Base-by-base conservation (phyloP, 371 early-diverging fungal species). In the Dinochytrium kinnereticum region DNA sequence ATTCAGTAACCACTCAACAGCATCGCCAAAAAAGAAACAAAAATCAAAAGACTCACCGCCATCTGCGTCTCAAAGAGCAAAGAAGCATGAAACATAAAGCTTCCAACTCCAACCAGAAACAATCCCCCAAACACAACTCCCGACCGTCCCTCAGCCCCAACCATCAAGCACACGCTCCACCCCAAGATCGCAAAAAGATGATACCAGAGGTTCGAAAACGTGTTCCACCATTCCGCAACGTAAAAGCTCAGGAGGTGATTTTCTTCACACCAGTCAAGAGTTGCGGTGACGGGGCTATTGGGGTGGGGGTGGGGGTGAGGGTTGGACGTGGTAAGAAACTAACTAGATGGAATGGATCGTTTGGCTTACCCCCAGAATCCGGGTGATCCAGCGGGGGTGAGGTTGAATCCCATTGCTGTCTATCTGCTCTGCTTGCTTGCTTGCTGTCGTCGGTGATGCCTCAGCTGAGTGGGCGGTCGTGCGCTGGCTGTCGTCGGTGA, bases 201-300 rank as follows among this genome's bases (percentile, higher is more conserved):
- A 34, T 59, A 37, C 38, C 78, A 79, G 26, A 90, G 59, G 74
- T 92, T 94, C 28, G 90, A 88, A 24, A 81, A 73, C 24, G 92
- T 88, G 78, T 94, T 94, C 78, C 90, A 90, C 66, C 88, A 91
- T 78, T 94, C 93, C 69, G 92, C 92, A 66, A 93, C 78, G 77
- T 88, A 91, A 49, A 73, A 70, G 68, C 80, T 75, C 21, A 83
- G 79, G 55, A 80, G 81, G 66, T 91, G 90, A 82, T 90, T 88
- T 73, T 88, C 87, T 51, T 80, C 77, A 71, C 84, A 84, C 84
- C 84, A 81, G 71, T 81, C 81, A 50, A 84, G 75, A 10, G 81
- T 80, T 37, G 76, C 37, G 24, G 84, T 80, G 2, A 70, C 72
- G n/a, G 68, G 71, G 31, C 24, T 53, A 26, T 7, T 53, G 24